Evolutionary conservation across 495 filamentous ascomycete species (phyloP).

Genomic region (Oidiodendron maius): DNA sequence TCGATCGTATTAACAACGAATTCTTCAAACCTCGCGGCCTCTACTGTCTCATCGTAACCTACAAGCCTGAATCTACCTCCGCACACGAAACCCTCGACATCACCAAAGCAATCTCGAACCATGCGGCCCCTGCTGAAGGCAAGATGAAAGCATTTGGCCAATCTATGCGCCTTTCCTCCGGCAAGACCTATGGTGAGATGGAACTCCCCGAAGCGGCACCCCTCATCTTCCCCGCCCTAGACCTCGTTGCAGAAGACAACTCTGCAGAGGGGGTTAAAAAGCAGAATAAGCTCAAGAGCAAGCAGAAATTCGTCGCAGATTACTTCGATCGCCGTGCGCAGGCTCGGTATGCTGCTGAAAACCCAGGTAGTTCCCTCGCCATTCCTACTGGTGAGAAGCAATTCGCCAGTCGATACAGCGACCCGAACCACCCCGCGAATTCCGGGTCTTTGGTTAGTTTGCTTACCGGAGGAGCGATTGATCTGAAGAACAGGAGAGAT

Average conservation of each 20-base stretch:
- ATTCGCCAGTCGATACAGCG: conserved; percentile 46
- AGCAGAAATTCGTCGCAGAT: conserved; percentile 40
- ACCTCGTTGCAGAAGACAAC: conserved; percentile 28
- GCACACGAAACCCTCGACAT: conserved; percentile 28
- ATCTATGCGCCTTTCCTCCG: conserved; percentile 36
- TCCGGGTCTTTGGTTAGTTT: conserved; percentile 34
- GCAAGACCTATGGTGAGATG: conserved; percentile 39
- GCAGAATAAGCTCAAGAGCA: conserved; percentile 29
- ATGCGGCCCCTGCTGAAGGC: conserved; percentile 14
- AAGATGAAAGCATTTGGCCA: conserved; percentile 27
- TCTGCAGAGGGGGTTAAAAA: conserved; percentile 23
- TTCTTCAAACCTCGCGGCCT: conserved; percentile 57
- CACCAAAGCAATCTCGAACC: conserved; percentile 21
- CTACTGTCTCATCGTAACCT: conserved; percentile 55
- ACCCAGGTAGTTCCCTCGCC: conserved; percentile 26
- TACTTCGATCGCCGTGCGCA: conserved; percentile 48
- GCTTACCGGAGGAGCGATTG: background rate
- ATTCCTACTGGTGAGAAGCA: conserved; percentile 21
- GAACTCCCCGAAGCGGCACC: conserved; percentile 45
- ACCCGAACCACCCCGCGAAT: conserved; percentile 46
- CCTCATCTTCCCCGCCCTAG: conserved; percentile 48
- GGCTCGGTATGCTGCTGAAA: conserved; percentile 36
- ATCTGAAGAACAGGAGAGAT: conserved; percentile 1
- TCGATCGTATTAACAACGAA: conserved; percentile 51
- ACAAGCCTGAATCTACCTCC: conserved; percentile 36